Evolutionary conservation across 495 filamentous ascomycete genomes (phyloP), one percentile per base, ranked within the genome.

Genomic region (Penicillium turbatum): DNA sequence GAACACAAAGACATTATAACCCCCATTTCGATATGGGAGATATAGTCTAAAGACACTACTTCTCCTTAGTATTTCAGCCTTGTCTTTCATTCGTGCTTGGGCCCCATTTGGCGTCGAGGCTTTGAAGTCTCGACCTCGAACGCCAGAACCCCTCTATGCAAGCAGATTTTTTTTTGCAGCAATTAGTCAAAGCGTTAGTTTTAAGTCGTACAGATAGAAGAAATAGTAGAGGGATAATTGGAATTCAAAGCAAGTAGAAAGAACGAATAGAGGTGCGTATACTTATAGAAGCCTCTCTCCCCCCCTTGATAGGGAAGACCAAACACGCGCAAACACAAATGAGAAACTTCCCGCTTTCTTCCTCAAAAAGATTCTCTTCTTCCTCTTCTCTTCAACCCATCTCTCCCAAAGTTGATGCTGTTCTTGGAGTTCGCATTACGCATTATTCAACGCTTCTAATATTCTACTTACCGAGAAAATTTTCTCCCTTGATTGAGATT

Each of bases 271-370:
- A 11, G n/a, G n/a, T n/a, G n/a, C 34, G 44, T 56, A 64, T 57
- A 52, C 57, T 61, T 63, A 54, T 5, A n/a, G n/a, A n/a, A n/a
- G n/a, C n/a, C n/a, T n/a, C n/a, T n/a, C n/a, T n/a, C n/a, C n/a
- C 40, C 40, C 51, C 41, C 46, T 38, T 37, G 34, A 30, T 38
- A 29, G 30, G 49, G 57, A 39, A 53, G 59, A 47, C 51, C 63
- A 63, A 66, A 63, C 63, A 66, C 43, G 46, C 54, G 52, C 60
- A 63, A 66, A 66, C 63, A 66, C 63, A 57, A 62, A 59, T 44
- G 30, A 30, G 55, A 48, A 60, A 58, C 52, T 63, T 63, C 60
- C 63, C 60, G 61, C 60, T 63, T 60, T 55, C 55, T 56, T 55
- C 55, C 51, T 57, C 55, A 59, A 55, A 60, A 63, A 63, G 54